These are phyloP conservation scores for Ceratocystis alfenasii DNA, from an alignment of 2,329 filamentous ascomycete genomes.

Conservation along the genomic window DNA sequence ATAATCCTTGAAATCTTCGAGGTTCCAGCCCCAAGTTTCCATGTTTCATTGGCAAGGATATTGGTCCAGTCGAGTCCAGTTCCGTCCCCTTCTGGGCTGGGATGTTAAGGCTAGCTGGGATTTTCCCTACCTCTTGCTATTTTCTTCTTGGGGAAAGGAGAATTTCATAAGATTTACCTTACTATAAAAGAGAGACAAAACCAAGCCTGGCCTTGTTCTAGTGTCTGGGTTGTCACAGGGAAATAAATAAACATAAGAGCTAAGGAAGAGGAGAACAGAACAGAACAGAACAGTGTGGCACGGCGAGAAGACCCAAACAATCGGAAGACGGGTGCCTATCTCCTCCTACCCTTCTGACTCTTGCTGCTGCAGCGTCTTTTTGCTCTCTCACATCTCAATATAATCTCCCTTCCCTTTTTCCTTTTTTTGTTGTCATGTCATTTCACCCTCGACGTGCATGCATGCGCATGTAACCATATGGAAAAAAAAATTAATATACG, in stretches of 20 bases:
- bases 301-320: neutral
- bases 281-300: neutral
- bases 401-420: neutral
- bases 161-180: neutral
- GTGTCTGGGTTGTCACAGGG: neutral
- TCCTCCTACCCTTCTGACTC: neutral
- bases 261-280: neutral
- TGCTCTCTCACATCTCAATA: neutral
- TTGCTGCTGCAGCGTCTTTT: neutral
- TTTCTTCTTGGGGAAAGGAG: neutral
- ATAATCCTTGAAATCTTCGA: constrained; percentile 3
- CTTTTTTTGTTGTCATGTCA: neutral
- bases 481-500: constrained; percentile 3
- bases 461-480: neutral
- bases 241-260: neutral
- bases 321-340: neutral
- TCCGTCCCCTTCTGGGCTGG: constrained; percentile 5
- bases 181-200: neutral
- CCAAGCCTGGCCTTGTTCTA: neutral
- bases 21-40: constrained; percentile 14
- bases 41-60: constrained; percentile 11
- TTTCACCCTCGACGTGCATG: neutral
- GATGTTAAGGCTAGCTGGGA: constrained; percentile 12
- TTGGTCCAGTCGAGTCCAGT: constrained; percentile 9
- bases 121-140: neutral